A percentile compares a stretch with the other conserved stretches of the same genome.
Evolutionary conservation across 345 rosid species (phyloP).

Genomic region (Gossypium ekmanianum): DNA sequence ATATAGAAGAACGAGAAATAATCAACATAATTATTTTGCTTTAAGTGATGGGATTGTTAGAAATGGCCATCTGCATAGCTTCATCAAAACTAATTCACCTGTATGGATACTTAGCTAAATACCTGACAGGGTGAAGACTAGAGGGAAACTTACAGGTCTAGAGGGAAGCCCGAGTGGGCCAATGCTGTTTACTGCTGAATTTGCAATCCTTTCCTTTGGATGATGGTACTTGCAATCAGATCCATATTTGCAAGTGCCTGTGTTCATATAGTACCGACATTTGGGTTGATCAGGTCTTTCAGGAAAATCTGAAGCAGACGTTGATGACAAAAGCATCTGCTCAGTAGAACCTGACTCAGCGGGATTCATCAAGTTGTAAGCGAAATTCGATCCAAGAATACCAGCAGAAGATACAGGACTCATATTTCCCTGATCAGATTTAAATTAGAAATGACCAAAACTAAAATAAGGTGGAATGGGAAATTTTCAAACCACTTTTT

Average conservation of each 20-base stretch:
- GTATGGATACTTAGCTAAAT: not conserved
- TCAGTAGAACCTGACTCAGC: slow-evolving; percentile 49
- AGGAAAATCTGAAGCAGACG: slow-evolving; percentile 29
- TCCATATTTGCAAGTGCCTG: slow-evolving; percentile 61
- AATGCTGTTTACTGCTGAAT: slow-evolving; percentile 18
- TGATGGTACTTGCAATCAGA: slow-evolving; percentile 80
- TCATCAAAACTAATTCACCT: not conserved
- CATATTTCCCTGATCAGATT: slow-evolving; percentile 41
- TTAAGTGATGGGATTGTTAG: not conserved
- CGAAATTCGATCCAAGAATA: slow-evolving; percentile 41
- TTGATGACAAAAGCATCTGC: slow-evolving; percentile 35
- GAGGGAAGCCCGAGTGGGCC: slow-evolving; percentile 2
- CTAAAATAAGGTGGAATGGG: not conserved
- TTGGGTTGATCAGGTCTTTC: slow-evolving; percentile 4
- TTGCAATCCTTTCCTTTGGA: slow-evolving; percentile 64
- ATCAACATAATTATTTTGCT: not conserved
- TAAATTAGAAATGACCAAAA: not conserved
- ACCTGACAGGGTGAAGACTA: slow-evolving; percentile 5
- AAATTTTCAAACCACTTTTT: too few relatives aligned
- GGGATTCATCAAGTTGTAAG: slow-evolving; percentile 43
- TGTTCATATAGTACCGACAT: slow-evolving; percentile 1
- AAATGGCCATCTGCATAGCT: not conserved
- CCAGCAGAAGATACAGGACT: slow-evolving; percentile 32
- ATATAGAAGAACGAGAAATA: slow-evolving; percentile 16
- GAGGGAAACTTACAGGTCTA: slow-evolving; percentile 1